Percentiles rank a stretch among this genome's conserved stretches.
Conservation (phyloP, 306 rosid species). For the Neltuma alba region DNA sequence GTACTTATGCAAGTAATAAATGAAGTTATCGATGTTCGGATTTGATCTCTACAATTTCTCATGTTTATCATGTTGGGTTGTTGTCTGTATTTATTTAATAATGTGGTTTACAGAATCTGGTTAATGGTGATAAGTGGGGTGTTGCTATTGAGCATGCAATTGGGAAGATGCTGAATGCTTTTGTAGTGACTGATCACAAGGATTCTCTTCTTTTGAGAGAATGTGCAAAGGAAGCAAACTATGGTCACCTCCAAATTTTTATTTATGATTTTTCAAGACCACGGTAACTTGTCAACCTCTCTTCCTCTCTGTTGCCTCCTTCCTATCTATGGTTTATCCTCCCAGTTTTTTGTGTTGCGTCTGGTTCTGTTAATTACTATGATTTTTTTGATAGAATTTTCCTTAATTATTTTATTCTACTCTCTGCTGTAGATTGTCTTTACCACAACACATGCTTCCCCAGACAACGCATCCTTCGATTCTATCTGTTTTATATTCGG, state of each 20-base stretch:
- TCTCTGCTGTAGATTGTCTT: constrained; percentile 59
- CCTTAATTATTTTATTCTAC: constrained; percentile 33
- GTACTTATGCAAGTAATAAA: neutral
- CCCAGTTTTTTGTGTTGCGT: neutral
- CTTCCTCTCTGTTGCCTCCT: neutral
- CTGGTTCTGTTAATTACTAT: constrained; percentile 3
- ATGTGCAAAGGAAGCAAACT: constrained; percentile 78
- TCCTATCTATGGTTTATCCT: neutral
- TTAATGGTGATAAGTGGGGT: constrained; percentile 77
- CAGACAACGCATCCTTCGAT: constrained; percentile 66
- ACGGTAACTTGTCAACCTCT: constrained; percentile 50
- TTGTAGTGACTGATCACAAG: constrained; percentile 83
- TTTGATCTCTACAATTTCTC: neutral
- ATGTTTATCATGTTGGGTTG: neutral
- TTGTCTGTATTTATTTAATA: neutral
- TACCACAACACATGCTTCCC: constrained; percentile 87
- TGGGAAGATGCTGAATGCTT: constrained; percentile 86
- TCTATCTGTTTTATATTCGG: constrained; percentile 69
- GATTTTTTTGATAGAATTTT: neutral
- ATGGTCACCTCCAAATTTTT: constrained; percentile 64
- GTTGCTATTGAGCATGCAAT: constrained; percentile 76
- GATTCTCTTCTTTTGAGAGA: constrained; percentile 79
- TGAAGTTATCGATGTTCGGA: neutral
- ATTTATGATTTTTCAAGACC: constrained; percentile 89
- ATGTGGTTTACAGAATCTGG: constrained; percentile 64